A percentile compares a stretch with the other conserved stretches of the same genome.
Evolutionary conservation across 2,329 filamentous ascomycete species (phyloP).

Genomic region (Teratosphaeria gauchensis): DNA sequence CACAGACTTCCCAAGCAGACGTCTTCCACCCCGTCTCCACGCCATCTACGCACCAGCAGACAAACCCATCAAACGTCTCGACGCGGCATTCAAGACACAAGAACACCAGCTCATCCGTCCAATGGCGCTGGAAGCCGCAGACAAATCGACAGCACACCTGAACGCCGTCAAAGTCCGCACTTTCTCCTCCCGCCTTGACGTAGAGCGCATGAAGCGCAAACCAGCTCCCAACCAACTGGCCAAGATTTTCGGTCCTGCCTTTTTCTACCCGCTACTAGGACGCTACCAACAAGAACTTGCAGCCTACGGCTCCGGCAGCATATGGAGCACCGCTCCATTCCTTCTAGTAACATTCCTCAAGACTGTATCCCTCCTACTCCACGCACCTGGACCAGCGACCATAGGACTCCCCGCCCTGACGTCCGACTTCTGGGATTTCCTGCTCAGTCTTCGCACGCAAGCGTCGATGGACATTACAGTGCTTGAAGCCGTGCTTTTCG

Average conservation of each 20-base stretch:
- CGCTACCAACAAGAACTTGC: slow-evolving; percentile 43
- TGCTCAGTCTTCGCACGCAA: slow-evolving; percentile 57
- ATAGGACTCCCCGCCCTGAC: slow-evolving; percentile 71
- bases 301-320: slow-evolving; percentile 29
- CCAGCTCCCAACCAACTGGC: slow-evolving; percentile 67
- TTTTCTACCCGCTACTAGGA: slow-evolving; percentile 80
- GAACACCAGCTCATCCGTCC: slow-evolving; percentile 68
- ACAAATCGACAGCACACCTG: slow-evolving; percentile 62
- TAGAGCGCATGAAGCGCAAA: slow-evolving; percentile 47
- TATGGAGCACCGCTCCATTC: slow-evolving; percentile 62
- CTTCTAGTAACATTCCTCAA: slow-evolving; percentile 74
- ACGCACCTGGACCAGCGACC: slow-evolving; percentile 73
- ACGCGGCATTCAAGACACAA: slow-evolving; percentile 57
- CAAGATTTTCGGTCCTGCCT: slow-evolving; percentile 60
- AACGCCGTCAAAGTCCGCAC: slow-evolving; percentile 79
- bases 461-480: slow-evolving; percentile 43
- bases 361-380: slow-evolving; percentile 72
- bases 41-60: slow-evolving; percentile 47
- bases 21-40: slow-evolving; percentile 64
- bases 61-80: slow-evolving; percentile 47
- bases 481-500: slow-evolving; percentile 66
- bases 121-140: slow-evolving; percentile 70
- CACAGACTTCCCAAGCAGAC: slow-evolving; percentile 65
- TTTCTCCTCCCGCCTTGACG: slow-evolving; percentile 68
- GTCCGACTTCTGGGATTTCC: slow-evolving; percentile 70